Evolutionary conservation across 257 asterid species (phyloP), one percentile per base, ranked within the genome.

Genomic region (Scutellaria galericulata): DNA sequence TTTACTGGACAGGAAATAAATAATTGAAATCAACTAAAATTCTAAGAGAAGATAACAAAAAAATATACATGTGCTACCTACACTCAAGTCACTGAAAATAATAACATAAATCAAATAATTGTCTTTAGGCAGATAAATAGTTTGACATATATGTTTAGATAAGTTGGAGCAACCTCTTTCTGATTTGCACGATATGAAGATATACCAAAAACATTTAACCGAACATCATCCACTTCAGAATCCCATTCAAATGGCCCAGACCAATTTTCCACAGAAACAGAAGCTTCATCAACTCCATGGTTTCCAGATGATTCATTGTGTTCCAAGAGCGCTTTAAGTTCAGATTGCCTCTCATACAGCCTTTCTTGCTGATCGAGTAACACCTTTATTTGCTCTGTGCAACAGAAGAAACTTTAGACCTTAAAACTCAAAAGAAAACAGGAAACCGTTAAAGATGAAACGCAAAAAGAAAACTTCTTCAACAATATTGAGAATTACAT

Each of bases 151-250:
- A 55, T n/a, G 35, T 45, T 27, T 64, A 31, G 11, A 31, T 9
- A 41, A 68, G 40, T 64, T 53, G 15, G 44, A 7, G 69, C 44
- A 67, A 94, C 97, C 97, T 94, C 99, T 35, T 85, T 87, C 81
- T 94, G 99, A 82, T 94, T 94, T 64, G 97, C 88, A 57, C 99
- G 97, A 78, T 91, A 94, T 5, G 87, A 54, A 9, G 97, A 79
- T 75, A 94, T 91, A 41, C 97, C 97, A 56, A 94, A 94, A 69
- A 94, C 77, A 77, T 94, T 94, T 72, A 94, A 87, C 87, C 96
- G 85, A 70, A 87, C 75, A 77, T 94, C 97, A 75, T 91, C 92
- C 81, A 92, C 99, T 78, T 63, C 75, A 12, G 88, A 64, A 70
- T 91, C 97, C 99, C 99, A 94, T 71, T 83, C 89, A 75, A 94